Conservation (phyloP, 257 asterid species). For the Agastache rugosa region DNA sequence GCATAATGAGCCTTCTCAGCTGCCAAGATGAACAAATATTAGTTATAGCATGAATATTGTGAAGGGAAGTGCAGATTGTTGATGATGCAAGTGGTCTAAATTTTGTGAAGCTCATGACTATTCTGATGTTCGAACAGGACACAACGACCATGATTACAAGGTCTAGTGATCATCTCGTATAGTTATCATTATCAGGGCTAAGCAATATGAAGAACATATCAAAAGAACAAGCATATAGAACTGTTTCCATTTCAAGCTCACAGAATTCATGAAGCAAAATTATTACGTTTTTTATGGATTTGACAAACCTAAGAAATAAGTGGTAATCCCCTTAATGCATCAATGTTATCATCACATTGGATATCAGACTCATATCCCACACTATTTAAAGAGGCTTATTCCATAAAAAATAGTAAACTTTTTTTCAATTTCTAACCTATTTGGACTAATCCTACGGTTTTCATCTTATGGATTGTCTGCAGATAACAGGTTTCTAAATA, state of each 20-base stretch:
- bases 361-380: not conserved
- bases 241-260: slow-evolving; percentile 16
- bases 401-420: not conserved
- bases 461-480: not conserved
- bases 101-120: not conserved
- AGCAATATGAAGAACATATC: slow-evolving; percentile 14
- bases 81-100: not conserved
- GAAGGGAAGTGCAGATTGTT: not conserved
- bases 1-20: slow-evolving; percentile 97
- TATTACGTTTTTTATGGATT: not conserved
- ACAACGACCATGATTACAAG: not conserved
- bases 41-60: slow-evolving; percentile 5
- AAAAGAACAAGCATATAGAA: not conserved
- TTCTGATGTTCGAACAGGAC: slow-evolving; percentile 3
- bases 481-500: not conserved
- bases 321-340: not conserved
- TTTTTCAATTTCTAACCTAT: not conserved
- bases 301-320: not conserved
- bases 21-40: slow-evolving; percentile 47
- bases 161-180: not conserved
- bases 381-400: not conserved
- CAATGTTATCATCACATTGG: not conserved
- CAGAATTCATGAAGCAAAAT: slow-evolving; percentile 2
- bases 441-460: not conserved
- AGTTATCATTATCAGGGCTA: not conserved